Evolutionary conservation across 768 basidiomycete species (phyloP).

Genomic region (Amanita pseudoporphyria): DNA sequence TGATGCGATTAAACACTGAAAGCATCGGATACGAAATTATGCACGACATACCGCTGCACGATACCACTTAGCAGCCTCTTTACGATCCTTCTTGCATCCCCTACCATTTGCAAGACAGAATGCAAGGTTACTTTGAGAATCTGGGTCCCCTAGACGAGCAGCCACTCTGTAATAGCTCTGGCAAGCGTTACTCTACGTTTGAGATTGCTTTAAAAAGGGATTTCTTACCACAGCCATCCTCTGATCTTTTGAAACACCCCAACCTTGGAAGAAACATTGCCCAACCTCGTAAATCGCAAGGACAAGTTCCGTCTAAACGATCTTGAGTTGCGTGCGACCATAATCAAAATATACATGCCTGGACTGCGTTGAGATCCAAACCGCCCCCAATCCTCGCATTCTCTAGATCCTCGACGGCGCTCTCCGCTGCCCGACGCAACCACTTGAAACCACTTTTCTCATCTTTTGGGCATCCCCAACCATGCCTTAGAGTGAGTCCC

Average conservation of each 20-base stretch:
- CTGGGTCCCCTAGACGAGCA: slow-evolving; percentile 74
- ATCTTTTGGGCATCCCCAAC: slow-evolving; percentile 80
- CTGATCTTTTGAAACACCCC: slow-evolving; percentile 82
- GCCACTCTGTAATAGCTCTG: slow-evolving; percentile 82
- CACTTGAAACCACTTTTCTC: slow-evolving; percentile 76
- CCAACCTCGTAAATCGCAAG: slow-evolving; percentile 90
- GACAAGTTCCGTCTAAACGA: slow-evolving; percentile 61
- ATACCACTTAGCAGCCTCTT: slow-evolving; percentile 85
- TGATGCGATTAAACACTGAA: slow-evolving; percentile 3
- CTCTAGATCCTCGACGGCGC: slow-evolving; percentile 70
- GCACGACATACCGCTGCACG: slow-evolving; percentile 63
- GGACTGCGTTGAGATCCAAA: slow-evolving; percentile 43
- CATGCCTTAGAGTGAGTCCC: slow-evolving; percentile 76
- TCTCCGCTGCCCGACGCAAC: slow-evolving; percentile 75
- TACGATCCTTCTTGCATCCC: slow-evolving; percentile 83
- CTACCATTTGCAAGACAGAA: slow-evolving; percentile 83
- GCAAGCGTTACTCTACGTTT: not conserved
- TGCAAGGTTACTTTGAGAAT: slow-evolving; percentile 79
- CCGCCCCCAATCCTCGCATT: slow-evolving; percentile 38
- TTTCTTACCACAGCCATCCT: slow-evolving; percentile 77
- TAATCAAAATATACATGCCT: slow-evolving; percentile 24
- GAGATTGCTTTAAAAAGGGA: slow-evolving; percentile 3
- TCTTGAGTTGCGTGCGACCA: not conserved
- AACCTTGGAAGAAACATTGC: slow-evolving; percentile 88
- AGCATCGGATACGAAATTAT: not conserved